A percentile compares a stretch with the other conserved stretches of the same genome.
Evolutionary conservation across 257 asterid genomes (phyloP).

Genomic region (Solanum sejunctum): DNA sequence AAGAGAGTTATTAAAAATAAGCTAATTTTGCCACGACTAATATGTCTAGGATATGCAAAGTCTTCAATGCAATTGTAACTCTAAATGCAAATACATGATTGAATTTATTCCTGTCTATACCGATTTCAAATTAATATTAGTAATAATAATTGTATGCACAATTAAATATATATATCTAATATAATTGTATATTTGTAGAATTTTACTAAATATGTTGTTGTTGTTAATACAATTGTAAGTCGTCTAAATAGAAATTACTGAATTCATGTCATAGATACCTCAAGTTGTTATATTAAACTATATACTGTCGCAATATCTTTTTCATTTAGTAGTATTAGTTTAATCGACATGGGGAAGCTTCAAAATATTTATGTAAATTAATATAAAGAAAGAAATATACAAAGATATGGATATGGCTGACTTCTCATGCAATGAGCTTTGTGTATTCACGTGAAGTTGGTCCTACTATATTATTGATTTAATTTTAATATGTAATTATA

Average conservation of each 20-base stretch:
- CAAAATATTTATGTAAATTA: not conserved
- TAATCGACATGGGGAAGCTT: conserved; percentile 13
- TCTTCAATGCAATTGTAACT: not conserved
- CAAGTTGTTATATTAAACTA: not conserved
- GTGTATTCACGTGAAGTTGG: conserved; percentile 79
- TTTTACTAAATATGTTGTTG: too few relatives aligned
- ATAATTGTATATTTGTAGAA: too few relatives aligned
- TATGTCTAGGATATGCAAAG: not conserved
- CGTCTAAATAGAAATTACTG: not conserved
- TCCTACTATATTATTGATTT: conserved; percentile 33
- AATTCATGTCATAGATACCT: not conserved
- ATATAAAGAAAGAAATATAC: conserved; percentile 2
- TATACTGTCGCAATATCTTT: not conserved
- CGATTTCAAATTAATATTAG: not conserved
- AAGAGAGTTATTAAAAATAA: not conserved
- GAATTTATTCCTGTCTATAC: not conserved
- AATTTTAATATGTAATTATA: conserved; percentile 7
- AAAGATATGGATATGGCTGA: conserved; percentile 27
- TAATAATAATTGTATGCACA: too few relatives aligned
- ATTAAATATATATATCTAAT: too few relatives aligned
- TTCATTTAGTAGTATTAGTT: not conserved
- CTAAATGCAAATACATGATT: not conserved
- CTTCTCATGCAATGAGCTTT: conserved; percentile 42
- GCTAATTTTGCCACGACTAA: not conserved
- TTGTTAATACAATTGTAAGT: too few relatives aligned